Conservation (phyloP, 179 eudicot genomes). For the Vitellaria paradoxa region DNA sequence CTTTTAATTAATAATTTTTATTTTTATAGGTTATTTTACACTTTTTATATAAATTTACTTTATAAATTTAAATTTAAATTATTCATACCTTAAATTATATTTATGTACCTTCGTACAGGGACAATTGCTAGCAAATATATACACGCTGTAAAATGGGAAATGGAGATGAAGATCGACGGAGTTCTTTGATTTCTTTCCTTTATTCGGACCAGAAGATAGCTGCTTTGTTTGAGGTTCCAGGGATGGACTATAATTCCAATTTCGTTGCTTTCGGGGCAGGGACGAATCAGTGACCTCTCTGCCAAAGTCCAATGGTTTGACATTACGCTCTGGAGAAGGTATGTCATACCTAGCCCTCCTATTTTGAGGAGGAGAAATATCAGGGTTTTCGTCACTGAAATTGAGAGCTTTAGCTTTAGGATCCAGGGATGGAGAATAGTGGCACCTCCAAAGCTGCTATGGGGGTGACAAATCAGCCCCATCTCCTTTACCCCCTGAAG, state of each 20-base stretch:
- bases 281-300: constrained; percentile 20
- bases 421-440: constrained; percentile 34
- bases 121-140: no score
- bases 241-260: constrained; percentile 9
- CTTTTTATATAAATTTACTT: no score
- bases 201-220: not conserved
- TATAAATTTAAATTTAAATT: no score
- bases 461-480: constrained; percentile 53
- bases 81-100: no score
- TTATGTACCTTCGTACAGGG: no score
- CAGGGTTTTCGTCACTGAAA: constrained; percentile 16
- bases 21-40: no score
- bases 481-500: constrained; percentile 19
- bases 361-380: constrained; percentile 46
- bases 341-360: constrained; percentile 20
- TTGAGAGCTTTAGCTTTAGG: constrained; percentile 16
- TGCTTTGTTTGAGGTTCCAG: constrained; percentile 12
- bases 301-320: constrained; percentile 6
- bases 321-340: constrained; percentile 26
- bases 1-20: no score
- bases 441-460: constrained; percentile 25
- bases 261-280: constrained; percentile 10
- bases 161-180: no score
- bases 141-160: no score
- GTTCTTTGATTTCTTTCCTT: not conserved